phyloP scores from a whole-genome alignment of 2,329 filamentous ascomycete species.

The Curvularia sp. region DNA sequence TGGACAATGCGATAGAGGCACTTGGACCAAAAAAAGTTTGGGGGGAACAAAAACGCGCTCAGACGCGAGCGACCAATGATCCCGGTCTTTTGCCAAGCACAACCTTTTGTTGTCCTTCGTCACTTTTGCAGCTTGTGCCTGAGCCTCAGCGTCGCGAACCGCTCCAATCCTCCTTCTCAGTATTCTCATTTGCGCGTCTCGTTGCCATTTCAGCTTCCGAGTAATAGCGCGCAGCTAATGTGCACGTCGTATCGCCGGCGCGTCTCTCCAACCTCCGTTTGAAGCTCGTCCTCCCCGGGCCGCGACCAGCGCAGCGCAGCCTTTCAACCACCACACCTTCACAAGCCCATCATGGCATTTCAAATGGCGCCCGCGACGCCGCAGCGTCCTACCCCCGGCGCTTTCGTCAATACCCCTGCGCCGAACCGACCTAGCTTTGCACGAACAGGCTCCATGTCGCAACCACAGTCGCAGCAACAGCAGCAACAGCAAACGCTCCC shows the following conservation, averaged over 20 bases:
- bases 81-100: conserved; percentile 28
- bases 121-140: conserved; percentile 31
- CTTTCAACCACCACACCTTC: conserved; percentile 9
- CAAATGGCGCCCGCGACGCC: conserved; percentile 59
- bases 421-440: conserved; percentile 45
- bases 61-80: conserved; percentile 27
- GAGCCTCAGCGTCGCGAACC: conserved; percentile 39
- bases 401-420: conserved; percentile 77
- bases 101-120: conserved; percentile 41
- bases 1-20: not conserved
- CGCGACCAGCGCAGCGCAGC: conserved; percentile 30
- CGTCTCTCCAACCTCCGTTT: conserved; percentile 39
- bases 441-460: conserved; percentile 36
- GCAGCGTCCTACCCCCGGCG: conserved; percentile 75
- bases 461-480: conserved; percentile 28
- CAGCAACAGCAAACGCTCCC: conserved; percentile 31
- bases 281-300: conserved; percentile 33
- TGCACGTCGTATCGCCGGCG: conserved; percentile 37
- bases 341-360: conserved; percentile 36
- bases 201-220: conserved; percentile 14
- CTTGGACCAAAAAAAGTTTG: conserved; percentile 17
- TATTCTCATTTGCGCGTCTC: conserved; percentile 26
- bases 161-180: conserved; percentile 27
- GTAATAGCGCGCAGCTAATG: conserved; percentile 37
- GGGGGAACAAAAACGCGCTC: conserved; percentile 23